Percentiles rank a stretch among this genome's conserved stretches.
Conservation (phyloP, 495 filamentous ascomycete genomes). For the Podospora appendiculata region DNA sequence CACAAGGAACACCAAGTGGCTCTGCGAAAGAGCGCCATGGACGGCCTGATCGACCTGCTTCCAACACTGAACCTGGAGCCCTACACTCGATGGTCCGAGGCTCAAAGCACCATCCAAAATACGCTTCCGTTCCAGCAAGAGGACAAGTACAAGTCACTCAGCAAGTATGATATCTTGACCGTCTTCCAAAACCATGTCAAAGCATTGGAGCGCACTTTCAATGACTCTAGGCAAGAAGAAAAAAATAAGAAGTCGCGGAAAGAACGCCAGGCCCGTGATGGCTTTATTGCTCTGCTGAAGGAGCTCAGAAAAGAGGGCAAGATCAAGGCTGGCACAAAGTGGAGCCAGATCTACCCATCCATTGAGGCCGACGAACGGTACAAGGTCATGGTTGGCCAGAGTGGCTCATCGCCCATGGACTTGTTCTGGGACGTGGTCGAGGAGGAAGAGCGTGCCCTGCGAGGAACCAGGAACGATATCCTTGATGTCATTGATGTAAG, state of each 20-base stretch:
- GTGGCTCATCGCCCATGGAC: conserved; percentile 85
- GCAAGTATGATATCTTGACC: conserved; percentile 81
- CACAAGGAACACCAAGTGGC: conserved; percentile 66
- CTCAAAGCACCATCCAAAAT: conserved; percentile 69
- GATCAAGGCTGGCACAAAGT: conserved; percentile 86
- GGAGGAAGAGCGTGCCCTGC: conserved; percentile 80
- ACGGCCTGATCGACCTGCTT: conserved; percentile 73
- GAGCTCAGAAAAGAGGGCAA: conserved; percentile 69
- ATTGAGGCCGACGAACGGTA: conserved; percentile 81
- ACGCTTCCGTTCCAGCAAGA: conserved; percentile 76
- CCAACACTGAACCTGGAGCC: conserved; percentile 81
- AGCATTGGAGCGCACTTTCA: conserved; percentile 78
- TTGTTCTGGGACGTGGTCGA: conserved; percentile 96
- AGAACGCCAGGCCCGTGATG: conserved; percentile 79
- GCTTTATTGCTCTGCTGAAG: conserved; percentile 62
- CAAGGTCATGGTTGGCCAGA: conserved; percentile 73
- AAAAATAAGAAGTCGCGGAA: conserved; percentile 71
- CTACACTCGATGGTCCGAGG: conserved; percentile 92
- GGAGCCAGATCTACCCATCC: conserved; percentile 72
- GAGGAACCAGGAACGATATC: conserved; percentile 74
- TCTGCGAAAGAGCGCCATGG: conserved; percentile 73
- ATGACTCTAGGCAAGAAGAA: conserved; percentile 79
- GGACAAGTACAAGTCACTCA: conserved; percentile 81
- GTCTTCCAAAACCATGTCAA: conserved; percentile 95
- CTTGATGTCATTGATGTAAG: conserved; percentile 86